Evolutionary conservation across 2,329 filamentous ascomycete species (phyloP), one percentile per base, ranked within the genome.

Genomic region (Aspergillus ibericus): DNA sequence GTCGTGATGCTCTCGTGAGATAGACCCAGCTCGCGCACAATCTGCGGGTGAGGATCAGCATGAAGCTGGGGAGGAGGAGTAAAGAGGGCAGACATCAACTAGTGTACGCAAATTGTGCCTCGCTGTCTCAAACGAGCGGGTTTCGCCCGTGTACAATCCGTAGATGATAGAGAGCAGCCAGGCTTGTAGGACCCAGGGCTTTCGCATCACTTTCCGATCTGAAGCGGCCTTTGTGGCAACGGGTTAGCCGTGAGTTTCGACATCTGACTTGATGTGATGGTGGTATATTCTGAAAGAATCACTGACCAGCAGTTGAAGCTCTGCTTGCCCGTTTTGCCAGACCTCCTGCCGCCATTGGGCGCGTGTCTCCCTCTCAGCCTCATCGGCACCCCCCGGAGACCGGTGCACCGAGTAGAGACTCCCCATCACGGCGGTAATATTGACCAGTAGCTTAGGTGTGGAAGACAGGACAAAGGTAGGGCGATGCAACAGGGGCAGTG

Each of bases 1-100:
- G 34, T 50, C 13, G 46, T 29, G 16, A 56, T 51, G n/a, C 4
- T 48, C 54, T 42, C 50, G 54, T 18, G 32, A 20, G 46, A 56
- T 20, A 56, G 22, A 12, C 54, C 54, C 0, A 56, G 32, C 20
- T 56, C 54, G 2, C 46, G 46, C 8, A 27, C 35, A n/a, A 44
- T 44, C 54, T 56, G 34, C 9, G 27, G 13, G 6, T 38, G 2
- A 25, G n/a, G n/a, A 46, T 46, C 18, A 15, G 42, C 20, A 7
- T 15, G 18, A 18, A 6, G 12, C n/a, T 7, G 20, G n/a, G 1
- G 42, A 5, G 13, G 8, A 46, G 6, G 4, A 46, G 18, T 12
- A 15, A 46, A 16, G 18, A 20, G 42, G 22, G 20, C 42, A 5
- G 20, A 46, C 42, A 46, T 46, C 42, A 20, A 46, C 16, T 20